A percentile compares a stretch with the other conserved stretches of the same genome.
These are phyloP conservation scores for Cutaneotrichosporon sp. DNA, from an alignment of 1,284 basidiomycete genomes.

Conservation along the genomic window DNA sequence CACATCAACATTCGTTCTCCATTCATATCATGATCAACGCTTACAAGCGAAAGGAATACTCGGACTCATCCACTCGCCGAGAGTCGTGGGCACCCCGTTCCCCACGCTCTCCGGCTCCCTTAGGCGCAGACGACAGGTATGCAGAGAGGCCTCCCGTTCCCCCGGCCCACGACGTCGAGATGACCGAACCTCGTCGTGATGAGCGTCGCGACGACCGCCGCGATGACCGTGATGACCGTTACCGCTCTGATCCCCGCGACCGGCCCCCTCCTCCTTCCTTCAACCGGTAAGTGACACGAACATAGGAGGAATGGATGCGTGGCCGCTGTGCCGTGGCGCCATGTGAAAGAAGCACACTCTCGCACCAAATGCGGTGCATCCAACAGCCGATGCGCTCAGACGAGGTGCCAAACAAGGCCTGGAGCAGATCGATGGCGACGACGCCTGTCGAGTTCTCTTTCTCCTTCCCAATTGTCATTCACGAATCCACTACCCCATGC, in stretches of 20 bases:
- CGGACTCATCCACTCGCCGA: slow-evolving; percentile 28
- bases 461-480: neutral
- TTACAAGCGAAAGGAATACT: too few species aligned
- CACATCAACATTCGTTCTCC: too few species aligned
- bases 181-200: slow-evolving; percentile 9
- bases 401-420: neutral
- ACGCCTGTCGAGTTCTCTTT: too few species aligned
- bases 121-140: slow-evolving; percentile 9
- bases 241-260: neutral
- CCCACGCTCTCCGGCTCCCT: slow-evolving; percentile 4
- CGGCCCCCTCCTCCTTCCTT: neutral
- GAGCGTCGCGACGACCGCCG: slow-evolving; percentile 6
- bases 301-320: too few species aligned
- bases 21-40: too few species aligned
- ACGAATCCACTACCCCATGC: neutral
- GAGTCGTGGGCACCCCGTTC: slow-evolving; percentile 41
- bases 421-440: neutral
- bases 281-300: slow-evolving; percentile 2
- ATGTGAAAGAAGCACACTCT: neutral
- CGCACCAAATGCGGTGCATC: too few species aligned
- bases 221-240: slow-evolving; percentile 3
- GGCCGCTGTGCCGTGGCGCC: neutral
- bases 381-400: too few species aligned
- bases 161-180: slow-evolving; percentile 12
- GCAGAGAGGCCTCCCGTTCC: slow-evolving; percentile 14